These are phyloP conservation scores for Melampsora abietis-canadensis DNA, from an alignment of 1,284 basidiomycete species.

Conservation along the genomic window DNA sequence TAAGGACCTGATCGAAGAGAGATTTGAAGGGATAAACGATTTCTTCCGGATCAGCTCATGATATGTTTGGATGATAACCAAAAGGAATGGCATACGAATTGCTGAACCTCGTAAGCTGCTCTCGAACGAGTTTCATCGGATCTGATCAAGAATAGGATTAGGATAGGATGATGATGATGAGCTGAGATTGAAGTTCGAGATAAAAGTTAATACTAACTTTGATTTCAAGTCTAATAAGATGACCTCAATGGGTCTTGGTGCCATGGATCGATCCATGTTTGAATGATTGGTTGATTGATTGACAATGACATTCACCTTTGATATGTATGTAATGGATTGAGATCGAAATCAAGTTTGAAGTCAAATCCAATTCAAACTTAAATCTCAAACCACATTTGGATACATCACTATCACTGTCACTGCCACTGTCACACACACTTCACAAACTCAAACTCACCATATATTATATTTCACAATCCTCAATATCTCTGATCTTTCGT, in stretches of 20 bases:
- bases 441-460: no score
- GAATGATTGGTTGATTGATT: constrained; percentile 1
- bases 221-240: constrained; percentile 44
- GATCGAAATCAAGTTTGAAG: background rate
- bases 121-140: constrained; percentile 42
- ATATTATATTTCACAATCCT: no score
- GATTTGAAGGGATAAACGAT: background rate
- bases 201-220: constrained; percentile 19
- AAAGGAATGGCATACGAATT: constrained; percentile 27
- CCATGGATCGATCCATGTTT: constrained; percentile 41
- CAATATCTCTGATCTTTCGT: no score
- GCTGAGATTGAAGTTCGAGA: background rate
- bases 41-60: background rate
- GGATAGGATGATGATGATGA: background rate
- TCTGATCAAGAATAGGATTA: constrained; percentile 12
- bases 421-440: no score
- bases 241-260: constrained; percentile 39
- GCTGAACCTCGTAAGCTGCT: constrained; percentile 42
- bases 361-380: no score
- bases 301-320: no score
- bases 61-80: background rate
- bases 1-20: constrained; percentile 30
- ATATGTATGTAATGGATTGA: no score
- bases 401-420: no score
- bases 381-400: no score